These are phyloP conservation scores for Parietaria judaica DNA, from an alignment of 306 rosid species.

Conservation along the genomic window DNA sequence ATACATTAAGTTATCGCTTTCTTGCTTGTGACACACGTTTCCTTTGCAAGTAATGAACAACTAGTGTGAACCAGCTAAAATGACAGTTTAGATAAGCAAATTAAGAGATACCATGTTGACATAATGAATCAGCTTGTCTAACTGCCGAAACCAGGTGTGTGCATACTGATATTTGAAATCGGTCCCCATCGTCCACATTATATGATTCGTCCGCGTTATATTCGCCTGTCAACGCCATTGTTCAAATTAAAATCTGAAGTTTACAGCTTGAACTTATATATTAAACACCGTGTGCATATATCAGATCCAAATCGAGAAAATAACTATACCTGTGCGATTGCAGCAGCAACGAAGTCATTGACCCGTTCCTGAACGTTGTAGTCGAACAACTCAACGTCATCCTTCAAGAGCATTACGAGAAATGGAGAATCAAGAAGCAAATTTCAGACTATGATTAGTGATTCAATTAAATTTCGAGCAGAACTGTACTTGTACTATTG, in stretches of 20 bases:
- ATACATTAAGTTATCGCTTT: background rate
- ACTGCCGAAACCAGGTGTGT: constrained; percentile 70
- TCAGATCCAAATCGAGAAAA: background rate
- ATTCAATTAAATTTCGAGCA: constrained; percentile 20
- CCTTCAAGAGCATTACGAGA: constrained; percentile 23
- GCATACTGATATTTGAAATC: constrained; percentile 97
- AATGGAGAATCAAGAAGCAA: constrained; percentile 15
- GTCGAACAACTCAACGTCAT: constrained; percentile 36
- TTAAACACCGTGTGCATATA: too few relatives aligned
- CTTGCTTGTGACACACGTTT: background rate
- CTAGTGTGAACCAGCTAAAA: constrained; percentile 13
- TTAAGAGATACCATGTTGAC: constrained; percentile 54
- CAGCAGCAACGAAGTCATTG: constrained; percentile 47
- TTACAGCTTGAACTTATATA: too few relatives aligned
- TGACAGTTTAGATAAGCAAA: background rate
- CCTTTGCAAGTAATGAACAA: background rate
- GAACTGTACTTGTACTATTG: constrained; percentile 38
- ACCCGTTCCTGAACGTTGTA: constrained; percentile 53
- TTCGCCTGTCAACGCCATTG: constrained; percentile 62
- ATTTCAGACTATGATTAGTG: constrained; percentile 8
- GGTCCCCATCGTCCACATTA: constrained; percentile 99
- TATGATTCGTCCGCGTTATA: constrained; percentile 80
- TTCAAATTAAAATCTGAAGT: constrained; percentile 19
- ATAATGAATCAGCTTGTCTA: constrained; percentile 94
- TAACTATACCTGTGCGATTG: constrained; percentile 38